Evolutionary conservation across 73 alveolate genomes (phyloP).

Genomic region (Tetrahymena thermophila): DNA sequence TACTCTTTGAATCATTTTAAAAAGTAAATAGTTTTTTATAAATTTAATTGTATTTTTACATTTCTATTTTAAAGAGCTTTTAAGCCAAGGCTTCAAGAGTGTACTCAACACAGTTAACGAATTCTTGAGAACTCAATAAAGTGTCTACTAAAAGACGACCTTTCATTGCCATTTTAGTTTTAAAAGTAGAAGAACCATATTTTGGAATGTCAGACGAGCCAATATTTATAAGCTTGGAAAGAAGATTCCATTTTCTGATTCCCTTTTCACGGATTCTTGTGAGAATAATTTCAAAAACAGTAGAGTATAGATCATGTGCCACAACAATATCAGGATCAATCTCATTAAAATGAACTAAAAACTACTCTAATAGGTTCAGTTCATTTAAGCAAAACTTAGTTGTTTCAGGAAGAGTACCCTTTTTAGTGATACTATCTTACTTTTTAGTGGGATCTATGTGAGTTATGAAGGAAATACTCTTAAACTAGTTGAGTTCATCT

Average conservation of each 20-base stretch:
- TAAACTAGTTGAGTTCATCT: constrained; percentile 66
- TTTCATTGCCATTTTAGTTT: constrained; percentile 54
- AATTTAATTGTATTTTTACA: constrained; percentile 38
- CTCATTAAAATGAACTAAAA: constrained; percentile 54
- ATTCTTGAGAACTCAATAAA: constrained; percentile 77
- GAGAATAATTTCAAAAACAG: constrained; percentile 63
- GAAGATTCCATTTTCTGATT: constrained; percentile 77
- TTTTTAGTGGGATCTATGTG: constrained; percentile 61
- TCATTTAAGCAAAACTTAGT: constrained; percentile 60
- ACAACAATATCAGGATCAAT: constrained; percentile 92
- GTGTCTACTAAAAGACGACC: constrained; percentile 95
- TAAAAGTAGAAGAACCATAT: constrained; percentile 58
- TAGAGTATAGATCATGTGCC: constrained; percentile 85
- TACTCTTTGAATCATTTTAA: neutral
- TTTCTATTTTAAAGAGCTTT: constrained; percentile 60
- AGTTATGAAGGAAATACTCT: constrained; percentile 56
- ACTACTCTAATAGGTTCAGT: constrained; percentile 62
- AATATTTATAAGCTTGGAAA: constrained; percentile 77
- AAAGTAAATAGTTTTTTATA: neutral
- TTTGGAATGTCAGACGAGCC: constrained; percentile 63
- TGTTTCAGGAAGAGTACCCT: constrained; percentile 39
- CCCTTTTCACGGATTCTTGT: constrained; percentile 68
- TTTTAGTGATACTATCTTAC: constrained; percentile 54
- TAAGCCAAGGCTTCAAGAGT: constrained; percentile 73
- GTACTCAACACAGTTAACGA: constrained; percentile 80